These are phyloP conservation scores for Talaromyces piceae DNA, from an alignment of 2,329 filamentous ascomycete genomes.

Conservation along the genomic window DNA sequence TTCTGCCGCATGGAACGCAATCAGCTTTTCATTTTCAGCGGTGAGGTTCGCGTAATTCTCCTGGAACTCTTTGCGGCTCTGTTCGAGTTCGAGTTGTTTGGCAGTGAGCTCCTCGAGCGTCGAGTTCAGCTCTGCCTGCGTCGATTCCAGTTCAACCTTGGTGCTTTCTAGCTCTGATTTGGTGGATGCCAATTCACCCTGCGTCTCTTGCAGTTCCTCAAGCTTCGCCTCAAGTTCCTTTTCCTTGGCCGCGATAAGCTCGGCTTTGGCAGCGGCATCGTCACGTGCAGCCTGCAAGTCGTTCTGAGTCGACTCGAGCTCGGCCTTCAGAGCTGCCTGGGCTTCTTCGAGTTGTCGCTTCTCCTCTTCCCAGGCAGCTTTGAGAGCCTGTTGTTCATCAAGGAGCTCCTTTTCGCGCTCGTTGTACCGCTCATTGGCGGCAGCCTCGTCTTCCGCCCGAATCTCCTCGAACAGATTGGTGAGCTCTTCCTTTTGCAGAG, in stretches of 20 bases:
- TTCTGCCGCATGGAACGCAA: conserved; percentile 2
- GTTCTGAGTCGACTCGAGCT: conserved; percentile 29
- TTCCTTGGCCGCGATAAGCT: conserved; percentile 21
- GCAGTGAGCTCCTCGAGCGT: conserved; percentile 8
- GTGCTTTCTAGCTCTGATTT: conserved; percentile 10
- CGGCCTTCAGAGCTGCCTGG: conserved; percentile 27
- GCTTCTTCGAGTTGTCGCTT: conserved; percentile 33
- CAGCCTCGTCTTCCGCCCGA: conserved; percentile 35
- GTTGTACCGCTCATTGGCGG: conserved; percentile 30
- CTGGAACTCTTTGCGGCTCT: conserved; percentile 14
- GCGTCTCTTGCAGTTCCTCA: conserved; percentile 11
- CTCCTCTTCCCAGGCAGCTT: conserved; percentile 28
- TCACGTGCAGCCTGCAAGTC: conserved; percentile 22
- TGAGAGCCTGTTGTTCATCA: conserved; percentile 29
- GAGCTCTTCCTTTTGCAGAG: conserved; percentile 38
- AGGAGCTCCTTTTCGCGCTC: conserved; percentile 38
- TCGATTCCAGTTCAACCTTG: conserved; percentile 15
- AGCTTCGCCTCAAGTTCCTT: conserved; percentile 18
- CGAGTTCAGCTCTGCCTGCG: conserved; percentile 12
- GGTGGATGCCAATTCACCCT: conserved; percentile 13
- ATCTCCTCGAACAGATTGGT: conserved; percentile 44
- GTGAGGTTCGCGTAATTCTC: conserved; percentile 19
- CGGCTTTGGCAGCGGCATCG: conserved; percentile 20
- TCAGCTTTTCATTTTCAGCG: conserved; percentile 8
- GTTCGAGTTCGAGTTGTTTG: conserved; percentile 17